Evolutionary conservation across 2,329 filamentous ascomycete species (phyloP), one percentile per base, ranked within the genome.

Genomic region (Didymella pinodella): DNA sequence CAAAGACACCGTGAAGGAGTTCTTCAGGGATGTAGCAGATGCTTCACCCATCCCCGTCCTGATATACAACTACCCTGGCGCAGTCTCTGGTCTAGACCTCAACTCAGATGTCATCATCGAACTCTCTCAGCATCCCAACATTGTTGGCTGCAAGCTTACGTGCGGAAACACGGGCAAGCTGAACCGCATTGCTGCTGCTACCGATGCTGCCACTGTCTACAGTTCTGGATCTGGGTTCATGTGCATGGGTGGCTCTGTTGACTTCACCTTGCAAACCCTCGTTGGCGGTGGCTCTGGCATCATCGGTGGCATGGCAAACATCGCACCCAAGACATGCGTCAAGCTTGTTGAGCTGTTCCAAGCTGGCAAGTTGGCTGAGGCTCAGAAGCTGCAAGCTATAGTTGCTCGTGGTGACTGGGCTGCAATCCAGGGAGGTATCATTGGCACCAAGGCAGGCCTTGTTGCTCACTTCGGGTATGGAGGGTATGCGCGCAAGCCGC

Each of bases 121-220:
- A 64, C 79, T 90, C 45, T 78, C 87, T 36, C 77, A 82, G 36
- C 87, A 90, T 68, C 82, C 84, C 36, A 89, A 89, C 69, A 89
- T 90, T 62, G 85, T 86, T 48, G 88, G 88, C 59, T 87, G 86
- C 71, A 90, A 90, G 76, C 79, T 90, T 57, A 90, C 88, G 1
- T 90, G 87, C 70, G 88, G 88, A 54, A 90, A 90, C 73, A 89
- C 88, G 26, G 87, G 88, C 62, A 90, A 90, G 74, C 79, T 90
- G 80, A 72, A 84, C 85, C 62, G 87, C 77, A 43, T 87, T 26
- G 84, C 84, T 11, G 84, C 86, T 20, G 83, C 83, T 26, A 85
- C 84, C 0, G 70, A 69, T 45, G 75, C 78, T 12, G 73, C 68
- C 0, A 78, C 76, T 2, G 65, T 73, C 8, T 73, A 67, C 7